Percentiles rank a stretch among this genome's conserved stretches.
phyloP scores from a whole-genome alignment of 345 rosid genomes.

The Iberis pinnata region DNA sequence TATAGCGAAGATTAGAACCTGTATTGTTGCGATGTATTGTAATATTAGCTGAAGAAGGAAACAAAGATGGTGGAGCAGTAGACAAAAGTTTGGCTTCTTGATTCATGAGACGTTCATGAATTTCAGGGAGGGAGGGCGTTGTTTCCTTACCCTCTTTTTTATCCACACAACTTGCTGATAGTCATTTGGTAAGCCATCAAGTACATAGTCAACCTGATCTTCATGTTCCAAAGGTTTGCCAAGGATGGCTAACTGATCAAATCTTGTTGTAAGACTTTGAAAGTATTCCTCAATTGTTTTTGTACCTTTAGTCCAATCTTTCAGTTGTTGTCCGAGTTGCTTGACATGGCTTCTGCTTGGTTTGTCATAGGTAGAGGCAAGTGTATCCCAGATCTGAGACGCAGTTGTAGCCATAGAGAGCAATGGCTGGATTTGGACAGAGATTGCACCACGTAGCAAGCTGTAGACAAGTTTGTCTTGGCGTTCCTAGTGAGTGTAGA shows the following conservation, averaged over 20 bases:
- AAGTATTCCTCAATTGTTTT: not conserved
- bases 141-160: not conserved
- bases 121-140: not conserved
- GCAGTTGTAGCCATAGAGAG: no score
- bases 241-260: not conserved
- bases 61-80: not conserved
- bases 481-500: no score
- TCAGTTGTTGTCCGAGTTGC: not conserved
- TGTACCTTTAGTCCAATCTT: not conserved
- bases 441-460: no score
- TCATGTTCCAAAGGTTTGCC: not conserved
- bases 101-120: not conserved
- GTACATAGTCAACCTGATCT: not conserved
- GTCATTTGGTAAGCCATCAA: not conserved
- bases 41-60: not conserved
- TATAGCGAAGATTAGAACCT: no score
- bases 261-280: not conserved
- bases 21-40: not conserved
- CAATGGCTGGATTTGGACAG: no score
- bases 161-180: not conserved
- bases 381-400: no score
- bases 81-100: not conserved
- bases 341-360: not conserved
- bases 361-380: not conserved
- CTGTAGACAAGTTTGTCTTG: no score